phyloP scores from a whole-genome alignment of 306 rosid species.

The Cucurbita pepo region DNA sequence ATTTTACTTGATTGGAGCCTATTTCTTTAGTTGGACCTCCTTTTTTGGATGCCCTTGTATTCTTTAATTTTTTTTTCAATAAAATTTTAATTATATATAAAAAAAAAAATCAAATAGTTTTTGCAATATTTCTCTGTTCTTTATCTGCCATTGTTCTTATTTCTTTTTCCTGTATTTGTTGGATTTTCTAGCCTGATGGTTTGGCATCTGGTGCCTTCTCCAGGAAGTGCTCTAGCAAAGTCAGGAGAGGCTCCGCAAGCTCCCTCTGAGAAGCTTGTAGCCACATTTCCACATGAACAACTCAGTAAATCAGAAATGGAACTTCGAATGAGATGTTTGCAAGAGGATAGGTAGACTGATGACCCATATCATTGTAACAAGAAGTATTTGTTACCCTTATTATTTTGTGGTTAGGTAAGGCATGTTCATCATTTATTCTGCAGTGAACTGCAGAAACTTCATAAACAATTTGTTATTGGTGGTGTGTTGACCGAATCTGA shows the following conservation, averaged over 20 bases:
- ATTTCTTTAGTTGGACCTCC: neutral
- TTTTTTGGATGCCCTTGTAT: neutral
- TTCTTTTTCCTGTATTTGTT: neutral
- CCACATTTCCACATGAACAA: slow-evolving; percentile 38
- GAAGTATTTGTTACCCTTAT: neutral
- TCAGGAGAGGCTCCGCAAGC: slow-evolving; percentile 35
- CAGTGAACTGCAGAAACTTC: slow-evolving; percentile 86
- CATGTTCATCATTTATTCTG: slow-evolving; percentile 4
- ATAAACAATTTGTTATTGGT: slow-evolving; percentile 68
- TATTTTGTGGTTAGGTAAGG: neutral
- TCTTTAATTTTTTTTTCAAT: neutral
- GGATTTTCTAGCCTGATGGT: slow-evolving; percentile 2
- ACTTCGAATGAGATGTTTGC: slow-evolving; percentile 69
- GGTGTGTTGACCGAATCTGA: slow-evolving; percentile 87
- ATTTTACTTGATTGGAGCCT: no score
- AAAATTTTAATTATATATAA: no score
- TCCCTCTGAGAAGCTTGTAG: slow-evolving; percentile 12
- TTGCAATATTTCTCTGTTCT: neutral
- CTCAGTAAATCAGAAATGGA: slow-evolving; percentile 60
- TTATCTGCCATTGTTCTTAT: neutral
- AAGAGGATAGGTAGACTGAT: slow-evolving; percentile 55
- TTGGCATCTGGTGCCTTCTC: slow-evolving; percentile 19
- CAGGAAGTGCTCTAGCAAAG: slow-evolving; percentile 59
- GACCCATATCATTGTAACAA: neutral
- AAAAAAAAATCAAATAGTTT: neutral